Percentiles rank a stretch among this genome's conserved stretches.
phyloP scores from a whole-genome alignment of 495 filamentous ascomycete species.

The Parathielavia hyrcaniae region DNA sequence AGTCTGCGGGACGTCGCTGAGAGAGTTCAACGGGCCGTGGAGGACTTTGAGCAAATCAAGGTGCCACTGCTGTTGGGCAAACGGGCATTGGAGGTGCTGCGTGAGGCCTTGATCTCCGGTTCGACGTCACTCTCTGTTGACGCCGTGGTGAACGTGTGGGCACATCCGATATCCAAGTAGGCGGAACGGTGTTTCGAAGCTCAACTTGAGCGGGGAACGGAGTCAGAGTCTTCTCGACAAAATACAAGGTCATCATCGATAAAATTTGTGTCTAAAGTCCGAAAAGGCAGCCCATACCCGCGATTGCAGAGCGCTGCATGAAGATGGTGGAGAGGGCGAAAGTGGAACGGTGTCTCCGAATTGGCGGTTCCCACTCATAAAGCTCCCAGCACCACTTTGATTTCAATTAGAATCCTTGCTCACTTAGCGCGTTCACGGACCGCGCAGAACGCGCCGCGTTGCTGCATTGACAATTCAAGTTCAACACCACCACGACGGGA shows the following conservation, averaged over 20 bases:
- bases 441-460: background rate
- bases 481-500: background rate
- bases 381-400: background rate
- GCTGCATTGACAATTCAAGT: background rate
- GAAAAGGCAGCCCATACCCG: no score
- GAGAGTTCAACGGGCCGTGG: constrained; percentile 46
- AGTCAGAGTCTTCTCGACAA: background rate
- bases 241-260: no score
- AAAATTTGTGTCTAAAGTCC: no score
- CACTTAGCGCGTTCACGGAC: background rate
- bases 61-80: constrained; percentile 37
- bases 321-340: no score
- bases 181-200: background rate
- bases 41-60: constrained; percentile 44
- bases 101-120: constrained; percentile 24
- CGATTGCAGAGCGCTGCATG: no score
- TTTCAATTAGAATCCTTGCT: background rate
- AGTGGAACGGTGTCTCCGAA: background rate
- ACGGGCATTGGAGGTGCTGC: constrained; percentile 36
- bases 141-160: constrained; percentile 38
- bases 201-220: no score
- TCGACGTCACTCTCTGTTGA: constrained; percentile 19
- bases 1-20: constrained; percentile 41
- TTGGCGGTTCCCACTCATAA: background rate
- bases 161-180: background rate